Evolutionary conservation across 2,329 filamentous ascomycete species (phyloP).

Genomic region (Keithomyces neogunnii): DNA sequence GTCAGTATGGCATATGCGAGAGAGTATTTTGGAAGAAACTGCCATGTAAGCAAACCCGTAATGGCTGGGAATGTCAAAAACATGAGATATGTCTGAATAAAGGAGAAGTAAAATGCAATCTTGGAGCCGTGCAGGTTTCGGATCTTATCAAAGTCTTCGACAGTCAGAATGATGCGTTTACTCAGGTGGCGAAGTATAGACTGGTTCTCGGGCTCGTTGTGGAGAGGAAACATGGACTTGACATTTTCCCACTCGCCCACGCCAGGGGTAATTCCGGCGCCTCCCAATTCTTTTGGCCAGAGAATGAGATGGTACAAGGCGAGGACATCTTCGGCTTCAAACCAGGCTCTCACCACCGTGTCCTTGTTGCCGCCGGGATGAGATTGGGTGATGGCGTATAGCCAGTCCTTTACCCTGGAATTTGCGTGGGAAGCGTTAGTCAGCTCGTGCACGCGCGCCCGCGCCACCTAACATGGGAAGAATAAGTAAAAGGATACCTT

Average conservation of each 20-base stretch:
- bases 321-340: conserved; percentile 60
- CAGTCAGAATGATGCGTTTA: conserved; percentile 39
- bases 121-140: conserved; percentile 56
- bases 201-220: conserved; percentile 49
- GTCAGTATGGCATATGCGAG: conserved; percentile 59
- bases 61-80: conserved; percentile 63
- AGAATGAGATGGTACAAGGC: conserved; percentile 62
- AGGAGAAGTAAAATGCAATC: conserved; percentile 72
- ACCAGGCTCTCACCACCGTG: conserved; percentile 40
- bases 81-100: conserved; percentile 66
- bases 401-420: conserved; percentile 62
- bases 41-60: conserved; percentile 61
- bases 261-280: conserved; percentile 52
- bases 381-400: conserved; percentile 58
- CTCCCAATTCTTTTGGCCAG: conserved; percentile 48
- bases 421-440: not conserved
- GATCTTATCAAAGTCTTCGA: conserved; percentile 48
- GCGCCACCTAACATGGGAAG: not conserved
- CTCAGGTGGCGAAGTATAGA: conserved; percentile 49
- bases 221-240: conserved; percentile 52
- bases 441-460: not conserved
- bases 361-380: conserved; percentile 49
- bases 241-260: conserved; percentile 52
- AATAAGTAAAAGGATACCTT: conserved; percentile 31
- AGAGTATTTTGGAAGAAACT: conserved; percentile 62